Conservation (phyloP, 495 filamentous ascomycete genomes). For the Apodospora peruviana region DNA sequence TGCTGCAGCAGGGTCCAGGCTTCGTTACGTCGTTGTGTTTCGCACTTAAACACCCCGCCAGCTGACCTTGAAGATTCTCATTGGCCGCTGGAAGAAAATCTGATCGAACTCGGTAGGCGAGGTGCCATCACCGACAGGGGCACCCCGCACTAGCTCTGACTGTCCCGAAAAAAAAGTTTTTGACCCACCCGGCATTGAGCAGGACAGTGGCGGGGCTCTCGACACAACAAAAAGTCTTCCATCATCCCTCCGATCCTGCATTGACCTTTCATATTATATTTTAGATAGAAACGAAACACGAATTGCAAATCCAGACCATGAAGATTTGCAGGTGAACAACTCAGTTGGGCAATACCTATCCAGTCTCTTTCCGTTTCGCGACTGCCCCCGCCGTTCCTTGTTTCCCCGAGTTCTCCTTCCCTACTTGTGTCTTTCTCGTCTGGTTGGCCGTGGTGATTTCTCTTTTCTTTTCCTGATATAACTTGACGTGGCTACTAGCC, state of each 20-base stretch:
- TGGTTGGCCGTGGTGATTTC: too few relatives aligned
- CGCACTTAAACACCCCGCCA: slow-evolving; percentile 5
- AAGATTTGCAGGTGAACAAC: background rate
- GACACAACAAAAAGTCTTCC: background rate
- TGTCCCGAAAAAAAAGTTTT: slow-evolving; percentile 14
- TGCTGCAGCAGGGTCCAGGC: background rate
- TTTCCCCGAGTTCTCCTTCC: too few relatives aligned
- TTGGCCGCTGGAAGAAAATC: slow-evolving; percentile 17
- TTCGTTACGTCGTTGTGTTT: slow-evolving; percentile 3
- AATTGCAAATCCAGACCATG: background rate
- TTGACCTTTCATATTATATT: background rate
- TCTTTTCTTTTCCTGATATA: too few relatives aligned
- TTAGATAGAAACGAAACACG: too few relatives aligned
- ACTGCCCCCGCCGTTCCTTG: background rate
- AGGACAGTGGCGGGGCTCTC: background rate
- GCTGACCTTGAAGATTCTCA: slow-evolving; percentile 2
- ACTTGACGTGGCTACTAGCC: too few relatives aligned
- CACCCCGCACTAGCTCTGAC: slow-evolving; percentile 20
- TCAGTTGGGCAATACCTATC: background rate
- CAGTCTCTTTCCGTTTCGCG: background rate
- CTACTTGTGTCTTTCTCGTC: too few relatives aligned
- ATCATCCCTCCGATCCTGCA: background rate
- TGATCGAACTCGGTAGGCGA: slow-evolving; percentile 6
- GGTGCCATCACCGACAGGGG: background rate
- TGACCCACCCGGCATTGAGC: slow-evolving; percentile 8